phyloP scores from a whole-genome alignment of 2,329 filamentous ascomycete species.

The Leptographium lundbergii region DNA sequence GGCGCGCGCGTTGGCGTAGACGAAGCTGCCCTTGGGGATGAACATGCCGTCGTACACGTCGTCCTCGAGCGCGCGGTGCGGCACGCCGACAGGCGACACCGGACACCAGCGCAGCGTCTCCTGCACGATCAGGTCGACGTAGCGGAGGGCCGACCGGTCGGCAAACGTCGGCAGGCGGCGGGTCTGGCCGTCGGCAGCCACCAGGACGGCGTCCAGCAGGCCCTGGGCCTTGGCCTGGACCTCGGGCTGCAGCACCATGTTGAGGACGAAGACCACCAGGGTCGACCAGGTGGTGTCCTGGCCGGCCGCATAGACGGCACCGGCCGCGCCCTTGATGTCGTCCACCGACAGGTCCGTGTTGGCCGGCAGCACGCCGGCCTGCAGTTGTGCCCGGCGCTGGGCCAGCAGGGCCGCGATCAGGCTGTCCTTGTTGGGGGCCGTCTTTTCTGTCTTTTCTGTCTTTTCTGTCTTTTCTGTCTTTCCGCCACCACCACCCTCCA shows the following conservation, averaged over 20 bases:
- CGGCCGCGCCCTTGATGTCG: slow-evolving; percentile 21
- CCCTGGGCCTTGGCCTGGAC: slow-evolving; percentile 27
- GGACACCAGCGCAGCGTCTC: slow-evolving; percentile 34
- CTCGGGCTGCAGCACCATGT: slow-evolving; percentile 29
- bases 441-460: neutral
- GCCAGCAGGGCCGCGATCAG: slow-evolving; percentile 5
- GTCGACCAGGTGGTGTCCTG: slow-evolving; percentile 30
- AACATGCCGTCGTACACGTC: slow-evolving; percentile 23
- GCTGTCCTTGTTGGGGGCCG: neutral
- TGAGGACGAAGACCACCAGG: slow-evolving; percentile 29
- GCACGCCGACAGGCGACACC: slow-evolving; percentile 21
- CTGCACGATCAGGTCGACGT: slow-evolving; percentile 28
- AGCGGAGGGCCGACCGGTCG: slow-evolving; percentile 26
- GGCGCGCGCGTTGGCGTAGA: slow-evolving; percentile 31
- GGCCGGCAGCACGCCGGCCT: slow-evolving; percentile 12
- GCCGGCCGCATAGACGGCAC: slow-evolving; percentile 25
- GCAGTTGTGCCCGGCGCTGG: slow-evolving; percentile 7
- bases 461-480: too few relatives aligned
- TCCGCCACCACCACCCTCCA: neutral
- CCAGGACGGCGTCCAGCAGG: slow-evolving; percentile 29
- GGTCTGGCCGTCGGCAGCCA: slow-evolving; percentile 11
- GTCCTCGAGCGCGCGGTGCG: slow-evolving; percentile 28
- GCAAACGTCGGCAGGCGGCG: slow-evolving; percentile 24
- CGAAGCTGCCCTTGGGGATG: slow-evolving; percentile 19
- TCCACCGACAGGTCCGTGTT: slow-evolving; percentile 17